Base-by-base conservation (phyloP, 2,329 filamentous ascomycete genomes). In the Apiospora rasikravindrae region DNA sequence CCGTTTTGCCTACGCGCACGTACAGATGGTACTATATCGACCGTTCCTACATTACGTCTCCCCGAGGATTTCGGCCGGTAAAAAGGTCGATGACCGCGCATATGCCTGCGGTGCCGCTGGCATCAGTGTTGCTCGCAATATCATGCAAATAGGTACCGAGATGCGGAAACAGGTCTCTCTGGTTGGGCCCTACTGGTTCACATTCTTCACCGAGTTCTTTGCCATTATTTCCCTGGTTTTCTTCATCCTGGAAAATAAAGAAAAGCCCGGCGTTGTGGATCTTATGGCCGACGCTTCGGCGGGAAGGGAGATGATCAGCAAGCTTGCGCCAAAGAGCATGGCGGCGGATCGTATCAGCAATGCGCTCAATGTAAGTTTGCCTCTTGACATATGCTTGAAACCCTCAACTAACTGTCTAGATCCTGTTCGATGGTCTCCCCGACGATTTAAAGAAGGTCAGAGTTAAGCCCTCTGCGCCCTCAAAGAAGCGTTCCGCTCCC, bases 131-230 rank as follows among this genome's bases (percentile, higher is more conserved):
- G 89, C 88, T 13, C 86, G 87, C 4, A 93, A 96, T 77, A 94
- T 96, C 73, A 89, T 96, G 45, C 93, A 95, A 77, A 94, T 96
- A 72, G 92, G 92, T 5, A 88, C 90, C 29, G 92, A 95, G 77
- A 95, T 95, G 85, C 91, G 92, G 75, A 92, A 91, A 78, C 89
- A 92, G 77, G 89, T 91, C 4, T 85, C 94, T 8, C 85, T 96
- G n/a, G 92, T 92, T 74, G 94, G 94, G 0, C 92, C 93, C 0
- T 95, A 94, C 81, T 96, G 94, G 94, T 96, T 96, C 78, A 93
- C 93, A 76, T 90, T 96, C 79, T 96, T 94, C 79, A 94, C 93
- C 2, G 92, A 93, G 22, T 95, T 94, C 82, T 95, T 95, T 79
- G 91, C 93, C 19, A 92, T 96, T 44, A 84, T 96, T 44, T 94